Evolutionary conservation across 1,284 basidiomycete species (phyloP).

Genomic region (Pyrrhoderma lamaoense): DNA sequence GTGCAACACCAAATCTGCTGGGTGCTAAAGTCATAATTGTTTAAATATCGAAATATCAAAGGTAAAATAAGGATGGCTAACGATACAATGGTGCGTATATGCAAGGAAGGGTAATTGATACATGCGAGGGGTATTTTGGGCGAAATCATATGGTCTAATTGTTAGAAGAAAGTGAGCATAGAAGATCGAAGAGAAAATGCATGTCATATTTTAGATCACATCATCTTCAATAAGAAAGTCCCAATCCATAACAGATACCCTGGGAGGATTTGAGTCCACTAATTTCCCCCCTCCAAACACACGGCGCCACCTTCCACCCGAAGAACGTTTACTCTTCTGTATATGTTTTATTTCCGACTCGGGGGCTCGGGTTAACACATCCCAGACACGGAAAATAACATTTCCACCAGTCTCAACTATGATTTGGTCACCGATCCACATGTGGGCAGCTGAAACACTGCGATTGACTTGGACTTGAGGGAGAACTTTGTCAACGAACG

Average conservation of each 20-base stretch:
- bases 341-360: conserved; percentile 57
- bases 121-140: background rate
- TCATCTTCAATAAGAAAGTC: conserved; percentile 65
- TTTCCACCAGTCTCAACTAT: conserved; percentile 49
- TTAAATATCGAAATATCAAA: background rate
- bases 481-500: conserved; percentile 64
- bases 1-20: too few species aligned
- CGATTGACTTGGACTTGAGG: conserved; percentile 51
- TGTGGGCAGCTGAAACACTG: conserved; percentile 25
- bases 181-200: background rate
- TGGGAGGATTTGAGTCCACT: background rate
- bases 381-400: conserved; percentile 72
- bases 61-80: conserved; percentile 4
- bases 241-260: conserved; percentile 39
- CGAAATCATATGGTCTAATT: background rate
- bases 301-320: conserved; percentile 15
- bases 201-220: background rate
- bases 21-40: too few species aligned
- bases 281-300: conserved; percentile 43
- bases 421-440: conserved; percentile 47
- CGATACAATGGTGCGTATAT: conserved; percentile 9
- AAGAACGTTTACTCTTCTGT: conserved; percentile 36
- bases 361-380: conserved; percentile 52
- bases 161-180: background rate
- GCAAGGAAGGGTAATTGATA: conserved; percentile 1